Evolutionary conservation across 495 filamentous ascomycete species (phyloP).

Genomic region (Aspergillus avenaceus): DNA sequence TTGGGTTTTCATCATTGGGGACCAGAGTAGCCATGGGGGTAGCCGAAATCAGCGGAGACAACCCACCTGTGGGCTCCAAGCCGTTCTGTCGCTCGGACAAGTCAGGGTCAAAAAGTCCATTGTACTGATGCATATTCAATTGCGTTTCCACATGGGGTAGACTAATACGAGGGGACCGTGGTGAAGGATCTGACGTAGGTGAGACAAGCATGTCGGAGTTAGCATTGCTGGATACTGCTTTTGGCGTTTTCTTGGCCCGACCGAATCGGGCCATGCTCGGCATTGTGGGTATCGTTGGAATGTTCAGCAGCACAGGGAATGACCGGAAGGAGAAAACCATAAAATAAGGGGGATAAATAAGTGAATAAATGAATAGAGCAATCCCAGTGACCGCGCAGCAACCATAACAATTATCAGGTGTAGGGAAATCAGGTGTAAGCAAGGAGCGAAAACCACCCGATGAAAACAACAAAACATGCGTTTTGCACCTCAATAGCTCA

Average conservation of each 20-base stretch:
- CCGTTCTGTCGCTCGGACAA: slow-evolving; percentile 16
- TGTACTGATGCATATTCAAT: slow-evolving; percentile 45
- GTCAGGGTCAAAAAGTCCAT: slow-evolving; percentile 31
- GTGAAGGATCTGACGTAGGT: slow-evolving; percentile 19
- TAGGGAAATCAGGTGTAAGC: not conserved
- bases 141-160: slow-evolving; percentile 41
- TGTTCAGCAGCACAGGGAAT: slow-evolving; percentile 2
- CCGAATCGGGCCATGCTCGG: slow-evolving; percentile 28
- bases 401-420: not conserved
- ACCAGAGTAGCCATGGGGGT: not conserved
- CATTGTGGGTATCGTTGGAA: slow-evolving; percentile 10
- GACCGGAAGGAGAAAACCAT: slow-evolving; percentile 3
- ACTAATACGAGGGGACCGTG: slow-evolving; percentile 33
- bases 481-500: not conserved
- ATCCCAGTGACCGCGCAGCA: not conserved
- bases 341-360: too few relatives aligned
- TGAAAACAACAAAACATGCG: not conserved
- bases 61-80: slow-evolving; percentile 20
- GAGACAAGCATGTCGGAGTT: slow-evolving; percentile 19
- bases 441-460: not conserved
- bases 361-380: slow-evolving; percentile 2
- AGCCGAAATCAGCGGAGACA: not conserved
- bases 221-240: slow-evolving; percentile 23
- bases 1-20: not conserved
- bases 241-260: slow-evolving; percentile 23